A percentile compares a stretch with the other conserved stretches of the same genome.
Conservation (phyloP, 371 early-diverging fungal genomes). For the Mucor sp. region DNA sequence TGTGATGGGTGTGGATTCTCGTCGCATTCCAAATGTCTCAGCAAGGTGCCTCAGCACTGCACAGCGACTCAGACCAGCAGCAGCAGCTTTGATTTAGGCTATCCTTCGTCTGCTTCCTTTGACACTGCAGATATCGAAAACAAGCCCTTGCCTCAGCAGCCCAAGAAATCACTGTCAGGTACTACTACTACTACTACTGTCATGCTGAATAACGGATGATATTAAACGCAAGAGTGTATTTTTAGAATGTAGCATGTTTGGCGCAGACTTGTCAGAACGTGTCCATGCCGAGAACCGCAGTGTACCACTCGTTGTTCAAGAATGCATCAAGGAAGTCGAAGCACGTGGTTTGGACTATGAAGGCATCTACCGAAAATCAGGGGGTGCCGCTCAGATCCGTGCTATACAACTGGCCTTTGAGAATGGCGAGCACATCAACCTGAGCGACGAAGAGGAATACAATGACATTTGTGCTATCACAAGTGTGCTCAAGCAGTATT, state of each 20-base stretch:
- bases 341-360: slow-evolving; percentile 74
- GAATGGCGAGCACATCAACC: slow-evolving; percentile 47
- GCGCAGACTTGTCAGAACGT: slow-evolving; percentile 29
- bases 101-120: not conserved
- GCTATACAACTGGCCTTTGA: slow-evolving; percentile 64
- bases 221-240: not conserved
- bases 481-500: slow-evolving; percentile 93
- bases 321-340: slow-evolving; percentile 84
- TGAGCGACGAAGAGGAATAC: slow-evolving; percentile 55
- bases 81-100: slow-evolving; percentile 23
- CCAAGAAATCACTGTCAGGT: slow-evolving; percentile 9
- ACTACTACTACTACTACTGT: no score
- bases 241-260: slow-evolving; percentile 33
- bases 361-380: slow-evolving; percentile 94
- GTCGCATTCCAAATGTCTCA: slow-evolving; percentile 36
- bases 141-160: not conserved
- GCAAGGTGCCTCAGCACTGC: slow-evolving; percentile 38
- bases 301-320: slow-evolving; percentile 76
- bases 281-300: slow-evolving; percentile 31
- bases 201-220: not conserved
- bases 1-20: slow-evolving; percentile 64
- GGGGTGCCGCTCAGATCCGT: slow-evolving; percentile 83
- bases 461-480: slow-evolving; percentile 80
- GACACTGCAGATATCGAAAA: not conserved
- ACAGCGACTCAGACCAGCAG: slow-evolving; percentile 13